Evolutionary conservation across 1,284 basidiomycete genomes (phyloP).

Genomic region (Rugosomyces carneus): DNA sequence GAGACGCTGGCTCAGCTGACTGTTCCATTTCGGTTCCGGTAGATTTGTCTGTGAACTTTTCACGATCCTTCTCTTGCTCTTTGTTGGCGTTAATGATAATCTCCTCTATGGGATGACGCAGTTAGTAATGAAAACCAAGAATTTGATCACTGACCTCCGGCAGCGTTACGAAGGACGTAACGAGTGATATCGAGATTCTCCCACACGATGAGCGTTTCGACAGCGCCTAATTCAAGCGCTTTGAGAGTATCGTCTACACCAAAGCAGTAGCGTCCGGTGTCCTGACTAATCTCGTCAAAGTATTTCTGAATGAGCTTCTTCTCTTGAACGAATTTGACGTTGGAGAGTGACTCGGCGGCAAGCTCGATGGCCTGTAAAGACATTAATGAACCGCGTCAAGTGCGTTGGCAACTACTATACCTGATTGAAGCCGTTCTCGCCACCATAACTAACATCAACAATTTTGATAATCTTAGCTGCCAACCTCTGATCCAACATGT

Average conservation of each 20-base stretch:
- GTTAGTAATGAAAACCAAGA: not conserved
- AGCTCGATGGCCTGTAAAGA: slow-evolving; percentile 85
- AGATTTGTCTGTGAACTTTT: slow-evolving; percentile 92
- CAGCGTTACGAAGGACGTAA: slow-evolving; percentile 83
- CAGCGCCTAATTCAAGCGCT: slow-evolving; percentile 92
- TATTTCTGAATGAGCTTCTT: slow-evolving; percentile 97
- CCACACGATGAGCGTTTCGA: slow-evolving; percentile 98
- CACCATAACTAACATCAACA: slow-evolving; percentile 98
- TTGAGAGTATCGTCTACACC: slow-evolving; percentile 97
- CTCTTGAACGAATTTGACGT: slow-evolving; percentile 99
- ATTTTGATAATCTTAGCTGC: slow-evolving; percentile 92
- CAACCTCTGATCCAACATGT: slow-evolving; percentile 92
- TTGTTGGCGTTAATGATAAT: slow-evolving; percentile 75
- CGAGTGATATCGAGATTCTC: slow-evolving; percentile 91
- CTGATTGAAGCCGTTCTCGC: slow-evolving; percentile 99
- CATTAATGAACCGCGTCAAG: slow-evolving; percentile 1
- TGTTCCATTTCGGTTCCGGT: slow-evolving; percentile 97
- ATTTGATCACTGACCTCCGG: slow-evolving; percentile 57
- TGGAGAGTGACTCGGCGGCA: slow-evolving; percentile 90
- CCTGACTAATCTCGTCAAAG: slow-evolving; percentile 99
- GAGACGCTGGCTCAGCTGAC: slow-evolving; percentile 67
- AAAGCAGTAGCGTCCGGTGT: slow-evolving; percentile 97
- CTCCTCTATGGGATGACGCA: slow-evolving; percentile 56
- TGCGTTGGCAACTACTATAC: slow-evolving; percentile 31
- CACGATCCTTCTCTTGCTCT: slow-evolving; percentile 84